These are phyloP conservation scores for Penicillium pulvis DNA, from an alignment of 495 filamentous ascomycete genomes.

Conservation along the genomic window DNA sequence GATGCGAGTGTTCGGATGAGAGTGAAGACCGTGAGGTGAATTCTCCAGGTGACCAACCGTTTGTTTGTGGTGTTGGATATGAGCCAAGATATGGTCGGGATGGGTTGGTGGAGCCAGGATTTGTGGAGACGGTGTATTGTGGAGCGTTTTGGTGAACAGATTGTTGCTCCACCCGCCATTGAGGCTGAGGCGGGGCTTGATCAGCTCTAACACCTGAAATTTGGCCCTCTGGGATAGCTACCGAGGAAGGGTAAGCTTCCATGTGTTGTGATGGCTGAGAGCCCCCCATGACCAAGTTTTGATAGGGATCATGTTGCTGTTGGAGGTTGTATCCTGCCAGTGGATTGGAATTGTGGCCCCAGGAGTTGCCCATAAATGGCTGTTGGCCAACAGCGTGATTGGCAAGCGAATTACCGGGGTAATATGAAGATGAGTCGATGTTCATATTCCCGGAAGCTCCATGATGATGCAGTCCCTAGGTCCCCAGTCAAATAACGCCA, in stretches of 20 bases:
- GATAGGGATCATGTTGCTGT: slow-evolving; percentile 6
- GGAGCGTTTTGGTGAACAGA: background rate
- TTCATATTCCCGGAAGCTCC: background rate
- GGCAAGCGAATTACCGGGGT: background rate
- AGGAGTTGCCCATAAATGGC: background rate
- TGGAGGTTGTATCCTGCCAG: background rate
- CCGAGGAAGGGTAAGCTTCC: background rate
- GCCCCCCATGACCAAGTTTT: background rate
- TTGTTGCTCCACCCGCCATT: slow-evolving; percentile 19
- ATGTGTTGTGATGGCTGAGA: slow-evolving; percentile 7
- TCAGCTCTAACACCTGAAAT: slow-evolving; percentile 64
- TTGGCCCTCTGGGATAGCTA: background rate
- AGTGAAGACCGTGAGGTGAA: slow-evolving; percentile 5
- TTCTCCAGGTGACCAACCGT: slow-evolving; percentile 9
- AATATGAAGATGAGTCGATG: background rate
- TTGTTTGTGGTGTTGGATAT: slow-evolving; percentile 11
- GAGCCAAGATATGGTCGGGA: slow-evolving; percentile 13
- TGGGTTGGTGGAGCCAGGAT: slow-evolving; percentile 4
- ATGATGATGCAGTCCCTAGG: background rate
- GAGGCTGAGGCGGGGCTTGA: slow-evolving; percentile 42
- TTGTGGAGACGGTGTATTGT: background rate
- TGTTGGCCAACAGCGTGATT: background rate
- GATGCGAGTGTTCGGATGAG: slow-evolving; percentile 7
- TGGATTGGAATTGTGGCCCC: slow-evolving; percentile 1
- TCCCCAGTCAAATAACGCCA: background rate